Evolutionary conservation across 2,329 filamentous ascomycete species (phyloP).

Genomic region (Monilinia fructicola): DNA sequence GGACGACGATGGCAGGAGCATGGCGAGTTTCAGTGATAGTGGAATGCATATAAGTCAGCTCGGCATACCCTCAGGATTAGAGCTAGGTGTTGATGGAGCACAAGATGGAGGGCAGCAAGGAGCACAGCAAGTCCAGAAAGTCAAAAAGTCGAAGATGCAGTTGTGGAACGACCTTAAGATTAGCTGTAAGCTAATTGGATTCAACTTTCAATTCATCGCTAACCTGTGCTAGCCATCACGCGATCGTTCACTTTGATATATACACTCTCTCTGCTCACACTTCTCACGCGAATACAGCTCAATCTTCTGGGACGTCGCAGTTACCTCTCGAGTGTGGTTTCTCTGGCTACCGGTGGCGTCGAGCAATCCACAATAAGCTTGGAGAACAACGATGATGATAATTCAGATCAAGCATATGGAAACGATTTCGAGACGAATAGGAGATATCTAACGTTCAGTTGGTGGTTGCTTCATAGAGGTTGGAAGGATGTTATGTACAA

Average conservation of each 20-base stretch:
- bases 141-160: slow-evolving; percentile 79
- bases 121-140: slow-evolving; percentile 50
- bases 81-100: slow-evolving; percentile 43
- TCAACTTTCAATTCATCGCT: slow-evolving; percentile 25
- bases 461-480: slow-evolving; percentile 93
- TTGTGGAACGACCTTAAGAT: slow-evolving; percentile 98
- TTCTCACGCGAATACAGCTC: slow-evolving; percentile 92
- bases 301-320: slow-evolving; percentile 94
- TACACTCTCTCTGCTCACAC: slow-evolving; percentile 80
- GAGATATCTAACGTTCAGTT: slow-evolving; percentile 93
- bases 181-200: slow-evolving; percentile 62
- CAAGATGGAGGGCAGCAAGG: slow-evolving; percentile 47
- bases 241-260: slow-evolving; percentile 90
- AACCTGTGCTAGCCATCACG: slow-evolving; percentile 67
- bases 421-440: slow-evolving; percentile 96
- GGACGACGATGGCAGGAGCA: slow-evolving; percentile 80
- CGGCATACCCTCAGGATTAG: slow-evolving; percentile 54
- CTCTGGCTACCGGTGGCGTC: slow-evolving; percentile 73
- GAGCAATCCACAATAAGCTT: slow-evolving; percentile 77
- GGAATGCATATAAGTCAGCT: slow-evolving; percentile 82
- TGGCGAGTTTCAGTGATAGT: slow-evolving; percentile 75
- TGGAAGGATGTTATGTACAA: slow-evolving; percentile 80
- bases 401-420: slow-evolving; percentile 76
- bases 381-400: slow-evolving; percentile 91
- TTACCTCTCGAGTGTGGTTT: slow-evolving; percentile 93